Evolutionary conservation across 352 stramenopile species (phyloP).

Genomic region (Globisporangium middletonii): DNA sequence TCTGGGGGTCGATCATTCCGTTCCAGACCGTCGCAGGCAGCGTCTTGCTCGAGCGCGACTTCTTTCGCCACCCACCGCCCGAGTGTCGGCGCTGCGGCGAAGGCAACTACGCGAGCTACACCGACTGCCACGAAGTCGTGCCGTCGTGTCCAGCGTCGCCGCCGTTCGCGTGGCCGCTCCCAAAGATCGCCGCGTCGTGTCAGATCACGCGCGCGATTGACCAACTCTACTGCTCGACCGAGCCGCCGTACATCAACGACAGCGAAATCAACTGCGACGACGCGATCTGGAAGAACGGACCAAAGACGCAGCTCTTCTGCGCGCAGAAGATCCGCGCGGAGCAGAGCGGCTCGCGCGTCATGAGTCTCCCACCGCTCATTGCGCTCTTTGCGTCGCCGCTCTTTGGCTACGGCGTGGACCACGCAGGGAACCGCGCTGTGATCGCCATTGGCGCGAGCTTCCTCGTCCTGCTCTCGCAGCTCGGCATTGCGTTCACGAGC

Average conservation of each 20-base stretch:
- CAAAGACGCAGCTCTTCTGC: constrained; percentile 27
- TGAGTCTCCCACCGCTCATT: constrained; percentile 80
- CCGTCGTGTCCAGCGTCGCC: constrained; percentile 25
- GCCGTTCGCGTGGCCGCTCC: constrained; percentile 37
- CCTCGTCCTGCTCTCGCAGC: constrained; percentile 54
- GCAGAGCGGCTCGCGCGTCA: constrained; percentile 37
- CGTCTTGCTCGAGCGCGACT: constrained; percentile 76
- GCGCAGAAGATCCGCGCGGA: constrained; percentile 35
- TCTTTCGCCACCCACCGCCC: constrained; percentile 23
- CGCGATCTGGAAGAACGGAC: constrained; percentile 30
- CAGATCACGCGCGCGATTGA: constrained; percentile 25
- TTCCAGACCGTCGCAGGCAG: constrained; percentile 82
- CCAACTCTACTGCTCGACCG: constrained; percentile 24
- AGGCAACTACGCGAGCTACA: constrained; percentile 32
- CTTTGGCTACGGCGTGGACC: constrained; percentile 73
- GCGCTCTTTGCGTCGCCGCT: constrained; percentile 63
- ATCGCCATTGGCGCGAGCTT: constrained; percentile 46
- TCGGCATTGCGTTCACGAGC: constrained; percentile 40
- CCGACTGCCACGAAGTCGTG: constrained; percentile 36
- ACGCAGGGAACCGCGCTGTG: constrained; percentile 43
- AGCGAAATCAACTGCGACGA: constrained; percentile 46
- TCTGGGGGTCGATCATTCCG: constrained; percentile 79
- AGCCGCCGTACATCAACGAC: constrained; percentile 31
- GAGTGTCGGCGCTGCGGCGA: constrained; percentile 30
- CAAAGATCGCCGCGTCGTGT: constrained; percentile 28